Base-by-base conservation (phyloP, 1,284 basidiomycete genomes). In the Cystobasidium sp. region DNA sequence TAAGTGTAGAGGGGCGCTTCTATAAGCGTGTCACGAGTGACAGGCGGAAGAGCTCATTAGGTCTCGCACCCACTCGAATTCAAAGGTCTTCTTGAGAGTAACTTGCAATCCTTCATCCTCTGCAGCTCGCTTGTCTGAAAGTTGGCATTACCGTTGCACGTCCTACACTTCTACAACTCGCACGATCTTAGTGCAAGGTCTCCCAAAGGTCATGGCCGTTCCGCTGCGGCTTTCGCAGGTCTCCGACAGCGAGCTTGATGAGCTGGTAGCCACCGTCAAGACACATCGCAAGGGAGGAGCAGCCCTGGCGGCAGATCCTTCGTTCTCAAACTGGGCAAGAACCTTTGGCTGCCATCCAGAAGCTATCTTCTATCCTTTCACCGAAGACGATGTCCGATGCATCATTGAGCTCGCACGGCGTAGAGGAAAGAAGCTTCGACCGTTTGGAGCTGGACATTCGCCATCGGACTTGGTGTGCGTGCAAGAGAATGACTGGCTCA, bases 391-490 rank as follows among this genome's bases (percentile, higher is more conserved):
- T 71, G 92, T 93, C 79, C 86, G 87, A 55, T 86, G 89, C 77
- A 86, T 96, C 58, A 85, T 99, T 43, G 93, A 94, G 82, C 88
- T 94, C 31, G 94, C 94, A 0, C 85, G 90, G 14, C 85, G 91
- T 56, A 88, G 92, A 80, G 85, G 86, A 12, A 88, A 87, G 77
- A 86, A 87, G 41, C 85, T 98, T 49, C 88, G 94, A 70, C 91
- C 93, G 0, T 90, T 90, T 39, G 96, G 95, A 9, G 88, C 93
- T 9, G 94, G 94, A 0, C 96, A 98, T 84, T 92, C 90, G 76
- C 97, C 96, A 10, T 92, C 90, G 81, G 96, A 98, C 84, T 85
- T 98, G 66, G 90, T 91, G 0, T 96, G 92, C 83, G 94, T 92
- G 0, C 86, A 85, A 68, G 92, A 89, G 7, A 74, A 72, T 0